These are phyloP conservation scores for Pestalotiopsis sp. DNA, from an alignment of 2,329 filamentous ascomycete species.

Conservation along the genomic window DNA sequence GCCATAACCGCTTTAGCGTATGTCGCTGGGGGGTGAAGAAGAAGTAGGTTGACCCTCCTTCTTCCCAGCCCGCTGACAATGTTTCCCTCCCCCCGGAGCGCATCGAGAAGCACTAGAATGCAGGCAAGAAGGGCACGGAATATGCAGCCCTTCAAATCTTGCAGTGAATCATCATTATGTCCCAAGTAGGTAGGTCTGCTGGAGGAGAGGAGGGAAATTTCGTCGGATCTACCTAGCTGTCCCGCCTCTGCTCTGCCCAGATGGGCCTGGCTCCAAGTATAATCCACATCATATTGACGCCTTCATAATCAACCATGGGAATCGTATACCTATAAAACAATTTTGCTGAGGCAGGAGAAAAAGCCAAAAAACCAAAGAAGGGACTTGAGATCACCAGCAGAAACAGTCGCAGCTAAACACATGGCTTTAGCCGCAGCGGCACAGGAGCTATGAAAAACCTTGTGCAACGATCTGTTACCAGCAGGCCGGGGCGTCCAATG, in stretches of 20 bases:
- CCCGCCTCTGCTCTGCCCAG: not conserved
- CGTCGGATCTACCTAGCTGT: not conserved
- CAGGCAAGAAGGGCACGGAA: not conserved
- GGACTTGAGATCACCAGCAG: not conserved
- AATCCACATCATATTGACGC: not conserved
- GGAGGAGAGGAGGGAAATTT: no score
- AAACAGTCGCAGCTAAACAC: not conserved
- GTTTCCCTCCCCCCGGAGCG: not conserved
- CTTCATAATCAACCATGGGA: not conserved
- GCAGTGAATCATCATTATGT: conserved; percentile 2
- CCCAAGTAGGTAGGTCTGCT: not conserved
- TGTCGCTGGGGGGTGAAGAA: not conserved
- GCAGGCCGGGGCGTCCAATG: conserved; percentile 1
- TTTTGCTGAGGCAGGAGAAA: not conserved
- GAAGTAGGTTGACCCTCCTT: conserved; percentile 3
- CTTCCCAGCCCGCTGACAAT: conserved; percentile 4
- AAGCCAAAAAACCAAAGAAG: not conserved
- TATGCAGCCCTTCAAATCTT: conserved; percentile 3
- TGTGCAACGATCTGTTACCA: not conserved
- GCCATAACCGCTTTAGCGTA: conserved; percentile 10
- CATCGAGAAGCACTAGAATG: not conserved
- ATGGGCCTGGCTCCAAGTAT: not conserved
- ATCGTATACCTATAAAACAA: not conserved
- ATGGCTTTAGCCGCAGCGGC: conserved; percentile 9
- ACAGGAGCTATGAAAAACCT: conserved; percentile 2